Evolutionary conservation across 2,329 filamentous ascomycete species (phyloP), one percentile per base, ranked within the genome.

Genomic region (Hysterium pulicare): DNA sequence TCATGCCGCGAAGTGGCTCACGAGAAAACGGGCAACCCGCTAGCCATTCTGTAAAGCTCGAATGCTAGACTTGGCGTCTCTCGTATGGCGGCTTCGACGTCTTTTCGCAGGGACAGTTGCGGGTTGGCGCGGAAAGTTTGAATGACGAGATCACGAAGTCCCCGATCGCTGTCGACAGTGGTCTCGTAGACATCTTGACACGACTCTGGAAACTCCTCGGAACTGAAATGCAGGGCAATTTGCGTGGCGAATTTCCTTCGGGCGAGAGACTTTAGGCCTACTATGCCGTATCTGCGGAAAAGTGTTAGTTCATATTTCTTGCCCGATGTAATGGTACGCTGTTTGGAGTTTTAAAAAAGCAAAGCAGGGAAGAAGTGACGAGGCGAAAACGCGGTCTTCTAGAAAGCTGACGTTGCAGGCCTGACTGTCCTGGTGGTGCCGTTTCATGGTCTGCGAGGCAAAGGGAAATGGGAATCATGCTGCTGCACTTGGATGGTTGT

Each of bases 111-210:
- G 2, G 68, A 70, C 6, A 75, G 58, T 31, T 69, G 63, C 13
- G 72, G 72, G 42, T 75, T 69, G 13, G 55, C 65, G 33, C 68
- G 64, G 59, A 76, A 75, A 2, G 70, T 61, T 47, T 75, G 70
- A 36, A 74, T 59, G 40, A 75, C 64, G 36, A 75, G 55, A 46
- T 73, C 70, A 17, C 73, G 65, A 20, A 75, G 63, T 9, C 73
- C 73, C 26, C 73, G 66, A 51, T 76, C 73, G 16, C 62, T 65
- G 55, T 76, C 72, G 47, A 75, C 66, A 34, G 73, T 76, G 24
- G 66, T 68, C 45, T 69, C 68, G 57, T 75, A 76, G 11, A 70
- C 72, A 48, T 74, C 70, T 57, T 71, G 66, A 48, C 73, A 72
- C 15, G 71, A 70, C 36, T 72, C 69, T 38, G 73, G 66, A 26